These are phyloP conservation scores for Heritiera littoralis DNA, from an alignment of 345 rosid species.

Conservation along the genomic window DNA sequence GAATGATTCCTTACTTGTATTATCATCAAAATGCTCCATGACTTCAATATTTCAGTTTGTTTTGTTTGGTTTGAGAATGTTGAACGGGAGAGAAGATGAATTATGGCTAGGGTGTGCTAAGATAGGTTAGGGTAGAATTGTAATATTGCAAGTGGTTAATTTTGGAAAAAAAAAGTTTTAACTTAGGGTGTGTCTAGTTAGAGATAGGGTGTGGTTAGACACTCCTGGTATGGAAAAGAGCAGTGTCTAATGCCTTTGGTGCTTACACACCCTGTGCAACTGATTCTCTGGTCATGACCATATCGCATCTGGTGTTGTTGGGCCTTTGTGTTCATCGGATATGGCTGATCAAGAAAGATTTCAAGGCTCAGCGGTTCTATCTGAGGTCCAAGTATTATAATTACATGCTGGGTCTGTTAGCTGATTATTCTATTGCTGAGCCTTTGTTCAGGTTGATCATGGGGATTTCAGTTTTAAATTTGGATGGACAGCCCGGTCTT, in stretches of 20 bases:
- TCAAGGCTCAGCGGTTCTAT: conserved; percentile 59
- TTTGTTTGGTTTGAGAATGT: no score
- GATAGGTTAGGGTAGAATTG: no score
- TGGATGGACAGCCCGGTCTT: conserved; percentile 70
- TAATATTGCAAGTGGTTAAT: no score
- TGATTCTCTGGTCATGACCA: conserved; percentile 64
- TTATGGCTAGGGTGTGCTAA: no score
- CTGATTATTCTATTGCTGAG: conserved; percentile 70
- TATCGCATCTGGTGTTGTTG: conserved; percentile 69
- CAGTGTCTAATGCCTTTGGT: conserved; percentile 88
- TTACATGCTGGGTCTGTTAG: conserved; percentile 66
- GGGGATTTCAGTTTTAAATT: conserved; percentile 78
- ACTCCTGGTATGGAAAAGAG: conserved; percentile 71
- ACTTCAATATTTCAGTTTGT: no score
- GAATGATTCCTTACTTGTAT: no score
- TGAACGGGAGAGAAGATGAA: no score
- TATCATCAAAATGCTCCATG: no score
- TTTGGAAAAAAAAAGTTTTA: no score
- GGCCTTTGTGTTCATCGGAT: conserved; percentile 70
- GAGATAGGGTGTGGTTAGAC: no score
- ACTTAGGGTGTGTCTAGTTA: no score
- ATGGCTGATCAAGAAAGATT: conserved; percentile 74
- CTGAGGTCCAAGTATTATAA: conserved; percentile 76
- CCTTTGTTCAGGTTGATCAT: conserved; percentile 86
- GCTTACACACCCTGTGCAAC: conserved; percentile 94